A percentile compares a stretch with the other conserved stretches of the same genome.
Evolutionary conservation across 164 flowering plant species (phyloP).

Genomic region (Santalum album): DNA sequence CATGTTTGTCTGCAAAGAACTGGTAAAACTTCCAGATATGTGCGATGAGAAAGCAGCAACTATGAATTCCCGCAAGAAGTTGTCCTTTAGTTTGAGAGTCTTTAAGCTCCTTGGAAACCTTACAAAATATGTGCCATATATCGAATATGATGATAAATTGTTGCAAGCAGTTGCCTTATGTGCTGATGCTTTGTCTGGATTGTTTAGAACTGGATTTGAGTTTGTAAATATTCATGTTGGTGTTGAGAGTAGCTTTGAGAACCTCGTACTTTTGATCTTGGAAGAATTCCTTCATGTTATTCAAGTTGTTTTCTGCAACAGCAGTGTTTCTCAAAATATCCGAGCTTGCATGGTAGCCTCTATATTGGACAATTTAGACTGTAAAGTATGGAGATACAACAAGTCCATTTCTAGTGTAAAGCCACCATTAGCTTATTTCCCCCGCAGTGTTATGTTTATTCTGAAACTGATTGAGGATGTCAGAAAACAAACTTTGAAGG

Average conservation of each 20-base stretch:
- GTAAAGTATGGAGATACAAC: conserved; percentile 51
- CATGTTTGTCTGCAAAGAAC: conserved; percentile 36
- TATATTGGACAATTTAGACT: conserved; percentile 45
- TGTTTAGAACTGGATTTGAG: conserved; percentile 53
- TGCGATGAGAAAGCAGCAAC: conserved; percentile 39
- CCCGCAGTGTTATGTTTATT: conserved; percentile 47
- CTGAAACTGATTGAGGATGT: conserved; percentile 65
- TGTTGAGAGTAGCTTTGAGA: conserved; percentile 57
- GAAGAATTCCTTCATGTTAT: conserved; percentile 77
- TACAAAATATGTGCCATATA: conserved; percentile 34
- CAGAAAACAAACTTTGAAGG: conserved; percentile 34
- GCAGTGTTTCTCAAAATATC: conserved; percentile 46
- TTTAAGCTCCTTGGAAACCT: conserved; percentile 60
- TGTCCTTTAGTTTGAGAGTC: conserved; percentile 48
- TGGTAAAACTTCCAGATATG: conserved; percentile 29
- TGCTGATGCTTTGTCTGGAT: conserved; percentile 47
- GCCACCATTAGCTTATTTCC: conserved; percentile 68
- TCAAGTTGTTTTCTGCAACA: conserved; percentile 43
- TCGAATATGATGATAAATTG: conserved; percentile 44
- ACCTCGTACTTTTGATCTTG: conserved; percentile 38
- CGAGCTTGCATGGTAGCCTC: conserved; percentile 70
- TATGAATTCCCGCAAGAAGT: conserved; percentile 28
- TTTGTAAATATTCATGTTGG: conserved; percentile 33
- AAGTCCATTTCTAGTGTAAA: conserved; percentile 30
- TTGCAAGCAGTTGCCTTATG: conserved; percentile 51